A percentile compares a stretch with the other conserved stretches of the same genome.
phyloP scores from a whole-genome alignment of 805 yeast species.

The Ogataea minuta region DNA sequence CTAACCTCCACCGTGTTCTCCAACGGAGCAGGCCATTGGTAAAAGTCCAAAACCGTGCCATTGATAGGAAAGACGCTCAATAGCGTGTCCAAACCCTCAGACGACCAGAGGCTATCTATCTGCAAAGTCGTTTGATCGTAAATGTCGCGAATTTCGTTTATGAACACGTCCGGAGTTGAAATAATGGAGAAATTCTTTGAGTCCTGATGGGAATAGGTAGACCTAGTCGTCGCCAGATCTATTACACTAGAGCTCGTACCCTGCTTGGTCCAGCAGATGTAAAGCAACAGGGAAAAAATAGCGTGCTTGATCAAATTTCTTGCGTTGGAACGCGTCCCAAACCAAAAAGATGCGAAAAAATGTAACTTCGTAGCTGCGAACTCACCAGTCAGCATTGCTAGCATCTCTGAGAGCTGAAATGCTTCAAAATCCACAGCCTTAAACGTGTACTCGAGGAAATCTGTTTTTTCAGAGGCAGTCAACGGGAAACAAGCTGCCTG shows the following conservation, averaged over 20 bases:
- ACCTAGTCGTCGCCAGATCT: not conserved
- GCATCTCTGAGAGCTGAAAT: conserved; percentile 5
- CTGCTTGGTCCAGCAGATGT: not conserved
- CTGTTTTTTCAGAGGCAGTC: conserved; percentile 8
- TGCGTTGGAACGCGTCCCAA: conserved; percentile 18
- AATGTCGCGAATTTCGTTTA: not conserved
- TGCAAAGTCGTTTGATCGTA: not conserved
- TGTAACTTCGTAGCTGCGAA: conserved; percentile 1
- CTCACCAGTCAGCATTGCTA: conserved; percentile 1
- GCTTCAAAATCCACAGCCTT: conserved; percentile 17
- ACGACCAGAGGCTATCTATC: not conserved
- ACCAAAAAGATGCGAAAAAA: conserved; percentile 17
- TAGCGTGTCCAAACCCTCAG: not conserved
- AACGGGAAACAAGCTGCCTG: conserved; percentile 7
- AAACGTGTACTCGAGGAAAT: conserved; percentile 12
- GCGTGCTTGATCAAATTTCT: conserved; percentile 1
- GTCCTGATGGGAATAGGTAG: not conserved
- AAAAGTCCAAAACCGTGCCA: conserved; percentile 1
- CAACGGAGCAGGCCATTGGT: conserved; percentile 1
- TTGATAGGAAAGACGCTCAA: not conserved
- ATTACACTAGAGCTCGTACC: not conserved
- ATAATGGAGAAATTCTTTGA: not conserved
- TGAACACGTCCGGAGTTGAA: not conserved
- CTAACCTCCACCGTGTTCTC: not conserved
- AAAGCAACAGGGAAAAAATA: conserved; percentile 2